phyloP scores from a whole-genome alignment of 2,329 filamentous ascomycete genomes.

The Diaporthe velutina region DNA sequence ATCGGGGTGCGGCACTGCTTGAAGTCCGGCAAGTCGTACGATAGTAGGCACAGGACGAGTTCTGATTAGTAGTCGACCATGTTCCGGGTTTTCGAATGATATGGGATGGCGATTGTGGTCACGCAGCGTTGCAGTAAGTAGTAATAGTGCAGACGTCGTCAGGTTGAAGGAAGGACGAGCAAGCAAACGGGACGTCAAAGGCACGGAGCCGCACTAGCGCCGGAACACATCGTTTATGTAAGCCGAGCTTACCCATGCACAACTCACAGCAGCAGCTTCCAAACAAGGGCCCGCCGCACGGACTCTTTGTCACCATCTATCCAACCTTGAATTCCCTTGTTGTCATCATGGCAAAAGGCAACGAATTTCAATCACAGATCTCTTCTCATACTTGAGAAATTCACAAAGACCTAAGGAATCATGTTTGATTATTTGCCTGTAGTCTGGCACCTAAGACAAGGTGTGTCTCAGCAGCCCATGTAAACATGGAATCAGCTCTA shows the following conservation, averaged over 20 bases:
- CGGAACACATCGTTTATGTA: neutral
- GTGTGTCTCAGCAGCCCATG: neutral
- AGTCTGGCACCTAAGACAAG: neutral
- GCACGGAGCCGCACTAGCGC: slow-evolving; percentile 1
- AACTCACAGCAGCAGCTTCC: no score
- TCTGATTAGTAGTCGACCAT: neutral
- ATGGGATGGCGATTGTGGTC: neutral
- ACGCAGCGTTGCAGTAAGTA: neutral
- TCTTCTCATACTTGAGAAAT: neutral
- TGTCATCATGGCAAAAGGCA: neutral
- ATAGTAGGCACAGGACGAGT: neutral
- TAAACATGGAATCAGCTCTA: neutral
- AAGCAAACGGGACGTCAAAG: slow-evolving; percentile 18
- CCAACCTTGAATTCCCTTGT: neutral
- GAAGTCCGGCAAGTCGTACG: neutral
- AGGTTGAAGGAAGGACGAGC: neutral
- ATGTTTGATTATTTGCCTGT: neutral
- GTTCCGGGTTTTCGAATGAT: neutral
- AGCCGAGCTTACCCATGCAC: neutral
- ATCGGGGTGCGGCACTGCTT: neutral
- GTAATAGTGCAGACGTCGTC: neutral
- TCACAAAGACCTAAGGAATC: neutral
- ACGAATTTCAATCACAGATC: neutral
- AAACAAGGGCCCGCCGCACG: no score
- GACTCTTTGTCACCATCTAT: neutral